These are phyloP conservation scores for Hymenoscyphus infarciens DNA, from an alignment of 2,329 filamentous ascomycete species.

Conservation along the genomic window DNA sequence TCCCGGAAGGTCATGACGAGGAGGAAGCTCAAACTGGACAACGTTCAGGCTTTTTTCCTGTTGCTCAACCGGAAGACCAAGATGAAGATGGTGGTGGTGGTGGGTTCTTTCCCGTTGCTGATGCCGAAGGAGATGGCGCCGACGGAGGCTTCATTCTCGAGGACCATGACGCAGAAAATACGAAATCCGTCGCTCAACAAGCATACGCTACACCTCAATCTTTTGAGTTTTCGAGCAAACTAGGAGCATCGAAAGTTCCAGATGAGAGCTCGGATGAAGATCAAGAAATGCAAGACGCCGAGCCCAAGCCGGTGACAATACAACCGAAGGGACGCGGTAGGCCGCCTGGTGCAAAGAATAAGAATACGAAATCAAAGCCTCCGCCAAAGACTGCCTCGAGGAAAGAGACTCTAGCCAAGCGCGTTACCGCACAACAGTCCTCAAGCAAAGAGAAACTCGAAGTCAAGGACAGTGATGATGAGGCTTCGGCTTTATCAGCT, in stretches of 20 bases:
- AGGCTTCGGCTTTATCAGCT: conserved; percentile 16
- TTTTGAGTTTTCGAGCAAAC: conserved; percentile 14
- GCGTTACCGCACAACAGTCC: neutral
- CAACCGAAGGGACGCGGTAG: conserved; percentile 23
- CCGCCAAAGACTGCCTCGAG: neutral
- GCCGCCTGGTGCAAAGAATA: conserved; percentile 19
- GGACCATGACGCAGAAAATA: conserved; percentile 21
- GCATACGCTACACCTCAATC: conserved; percentile 27
- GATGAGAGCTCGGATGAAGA: conserved; percentile 17
- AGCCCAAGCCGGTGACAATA: conserved; percentile 9
- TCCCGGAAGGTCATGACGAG: conserved; percentile 54
- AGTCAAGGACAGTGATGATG: conserved; percentile 20
- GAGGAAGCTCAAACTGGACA: conserved; percentile 36
- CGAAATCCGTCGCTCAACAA: conserved; percentile 12
- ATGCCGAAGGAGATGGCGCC: conserved; percentile 26
- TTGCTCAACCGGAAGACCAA: conserved; percentile 28
- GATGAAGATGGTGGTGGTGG: conserved; percentile 24
- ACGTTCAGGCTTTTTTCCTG: conserved; percentile 32
- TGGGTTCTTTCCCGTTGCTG: conserved; percentile 34
- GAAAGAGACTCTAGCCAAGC: conserved; percentile 18
- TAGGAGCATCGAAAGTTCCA: neutral
- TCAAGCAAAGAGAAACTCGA: conserved; percentile 13
- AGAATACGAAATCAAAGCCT: conserved; percentile 10
- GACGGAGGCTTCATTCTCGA: conserved; percentile 30
- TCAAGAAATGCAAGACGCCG: conserved; percentile 17